Base-by-base conservation (phyloP, 1,284 basidiomycete genomes). In the Ganoderma boninense region DNA sequence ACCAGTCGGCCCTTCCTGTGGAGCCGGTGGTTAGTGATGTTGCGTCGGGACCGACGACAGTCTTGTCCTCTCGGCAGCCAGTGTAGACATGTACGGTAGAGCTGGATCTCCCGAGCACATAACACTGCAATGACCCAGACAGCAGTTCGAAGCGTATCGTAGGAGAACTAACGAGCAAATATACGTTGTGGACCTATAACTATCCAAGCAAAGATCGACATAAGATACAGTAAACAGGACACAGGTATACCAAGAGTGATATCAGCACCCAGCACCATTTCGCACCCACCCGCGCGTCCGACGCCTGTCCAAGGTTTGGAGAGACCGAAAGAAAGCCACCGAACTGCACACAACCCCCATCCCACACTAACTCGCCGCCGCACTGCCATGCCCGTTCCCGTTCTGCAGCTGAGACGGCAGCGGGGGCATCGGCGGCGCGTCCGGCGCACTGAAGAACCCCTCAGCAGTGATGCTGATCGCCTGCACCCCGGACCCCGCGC, bases 371-470 rank as follows among this genome's bases (percentile, higher is more conserved):
- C 35, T 20, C 60, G 40, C 65, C 40, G 14, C 59, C 26, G 67
- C 63, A 32, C 62, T 71, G 10, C 54, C 54, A 13, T 52, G 40
- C 67, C 71, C 64, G 57, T 71, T 20, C 66, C 60, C 64, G 56
- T 56, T 43, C 32, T 56, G 63, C 67, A 20, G n/a, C 44, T 69
- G 74, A 64, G 73, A 72, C 42, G 74, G 77, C 65, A 75, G 70
- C 68, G 77, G 57, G 52, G 82, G 80, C 10, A 79, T 65, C n/a
- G 83, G 81, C 29, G 83, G 82, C 54, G 80, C 77, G 42, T 77
- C 77, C 1, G 90, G 89, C 1, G 91, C 83, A n/a, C 85, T 82
- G 78, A 94, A 94, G 77, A 94, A 94, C 0, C 93, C 93, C 43
- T 84, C 86, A 40, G 92, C 92, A 40, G 90, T 93, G 65, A 94